Evolutionary conservation across 176 grass and related monocot genomes (phyloP).

Genomic region (Rhipidocladum racemiflorum): DNA sequence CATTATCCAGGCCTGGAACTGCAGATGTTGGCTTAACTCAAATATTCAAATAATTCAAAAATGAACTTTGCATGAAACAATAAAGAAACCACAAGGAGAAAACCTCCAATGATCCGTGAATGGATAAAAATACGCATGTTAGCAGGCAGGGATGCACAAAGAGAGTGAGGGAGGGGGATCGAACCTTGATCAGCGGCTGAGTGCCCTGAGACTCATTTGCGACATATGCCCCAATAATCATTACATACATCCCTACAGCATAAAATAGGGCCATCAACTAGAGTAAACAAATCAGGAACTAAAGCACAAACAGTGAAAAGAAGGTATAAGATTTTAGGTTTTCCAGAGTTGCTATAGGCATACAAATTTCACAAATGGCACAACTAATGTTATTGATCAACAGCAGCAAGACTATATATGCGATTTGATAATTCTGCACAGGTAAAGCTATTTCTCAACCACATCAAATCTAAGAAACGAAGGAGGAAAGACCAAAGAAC

Average conservation of each 20-base stretch:
- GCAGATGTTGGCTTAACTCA: not conserved
- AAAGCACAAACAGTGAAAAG: not conserved
- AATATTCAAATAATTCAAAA: conserved; percentile 8
- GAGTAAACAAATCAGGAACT: not conserved
- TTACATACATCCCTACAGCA: conserved; percentile 72
- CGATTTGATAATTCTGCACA: not conserved
- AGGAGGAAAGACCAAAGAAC: not conserved
- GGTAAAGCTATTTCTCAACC: not conserved
- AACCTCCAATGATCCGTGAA: not conserved
- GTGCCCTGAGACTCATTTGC: conserved; percentile 2
- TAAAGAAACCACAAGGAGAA: not conserved
- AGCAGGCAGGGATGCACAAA: not conserved
- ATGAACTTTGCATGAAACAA: conserved; percentile 6
- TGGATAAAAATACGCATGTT: not conserved
- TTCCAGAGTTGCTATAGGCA: not conserved
- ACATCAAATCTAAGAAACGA: not conserved
- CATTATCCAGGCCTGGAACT: not conserved
- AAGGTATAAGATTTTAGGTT: too few species aligned
- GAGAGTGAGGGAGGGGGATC: not conserved
- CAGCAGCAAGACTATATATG: not conserved
- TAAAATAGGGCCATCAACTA: conserved; percentile 5
- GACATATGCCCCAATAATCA: conserved; percentile 63
- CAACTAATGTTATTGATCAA: not conserved
- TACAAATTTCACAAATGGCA: not conserved
- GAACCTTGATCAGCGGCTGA: conserved; percentile 53